Base-by-base conservation (phyloP, 331 rosid species). In the Malus hybrid region DNA sequence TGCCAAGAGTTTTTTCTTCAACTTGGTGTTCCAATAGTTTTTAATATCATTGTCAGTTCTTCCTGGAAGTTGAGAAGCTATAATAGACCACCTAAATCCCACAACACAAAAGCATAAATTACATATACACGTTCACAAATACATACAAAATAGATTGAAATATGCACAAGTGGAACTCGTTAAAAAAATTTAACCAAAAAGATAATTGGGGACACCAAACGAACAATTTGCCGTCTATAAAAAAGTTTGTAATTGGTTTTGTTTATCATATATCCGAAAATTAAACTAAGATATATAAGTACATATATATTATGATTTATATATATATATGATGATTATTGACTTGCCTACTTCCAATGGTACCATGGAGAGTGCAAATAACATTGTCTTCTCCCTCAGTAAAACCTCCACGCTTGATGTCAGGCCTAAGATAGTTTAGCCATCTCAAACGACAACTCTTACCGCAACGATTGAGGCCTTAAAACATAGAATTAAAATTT, bases 401-500 rank as follows among this genome's bases (percentile, higher is more conserved):
- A 46, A 91, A 91, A 55, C 91, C 76, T 61, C 97, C 97, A 60
- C 79, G 97, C 79, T 88, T 91, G 46, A 91, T 91, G 71, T 86
- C 83, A 34, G 97, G 94, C 75, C 91, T 83, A 0, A 91, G 87
- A 81, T 91, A 91, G 68, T 91, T 91, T 36, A 91, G 78, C 94
- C 97, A 89, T 81, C 97, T 87, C 66, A 91, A 80, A 33, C 97
- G 88, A 78, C 97, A 91, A 26, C 97, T 91, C 77, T 91, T 91
- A 14, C 97, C 94, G 7, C 97, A 91, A 8, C 97, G 89, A 64
- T 86, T 87, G 7, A 91, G 88, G 15, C 93, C 96, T 91, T 26
- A 46, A 66, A 24, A 33, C 34, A 69, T 5, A 39, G 16, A 56
- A n/a, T 26, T 18, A 1, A 10, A 15, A 5, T 33, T 46, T 36